Evolutionary conservation across 2,329 filamentous ascomycete genomes (phyloP), one percentile per base, ranked within the genome.

Genomic region (Blumeria hordei): DNA sequence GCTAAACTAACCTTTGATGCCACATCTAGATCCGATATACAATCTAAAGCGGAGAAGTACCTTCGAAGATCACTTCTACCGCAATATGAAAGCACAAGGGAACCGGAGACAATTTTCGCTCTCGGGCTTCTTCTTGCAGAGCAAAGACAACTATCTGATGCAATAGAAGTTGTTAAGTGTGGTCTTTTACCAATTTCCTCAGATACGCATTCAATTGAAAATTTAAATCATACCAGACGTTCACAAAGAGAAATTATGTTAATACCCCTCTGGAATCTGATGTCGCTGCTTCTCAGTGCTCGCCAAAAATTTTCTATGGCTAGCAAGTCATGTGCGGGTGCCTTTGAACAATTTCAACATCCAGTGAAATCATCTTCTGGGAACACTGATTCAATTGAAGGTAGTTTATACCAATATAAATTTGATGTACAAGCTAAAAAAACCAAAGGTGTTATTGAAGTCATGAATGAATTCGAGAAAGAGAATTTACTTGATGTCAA

Each of bases 401-500:
- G n/a, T 44, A n/a, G 18, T 35, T 14, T 18, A 45, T 32, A 36
- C 28, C 14, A 21, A 16, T 16, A 28, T 35, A 66, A 51, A 52
- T 60, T n/a, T 43, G 16, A 53, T 35, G 21, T 28, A 28, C 21
- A 28, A 28, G 21, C 21, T 28, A 28, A 28, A 28, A 28, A 28
- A 28, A 28, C 21, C 21, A 60, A 61, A 59, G 78, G 80, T 3
- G 64, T 85, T 50, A 74, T 93, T 0, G 83, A 90, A 60, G 79
- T 85, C 47, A 85, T 95, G 79, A 83, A 87, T 58, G 78, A 81
- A 56, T 78, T 80, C 32, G 88, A 96, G 64, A 93, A 88, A 64
- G 85, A 88, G 66, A 77, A 78, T 52, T 81, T 98, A 44, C 69
- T 98, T n/a, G 85, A 96, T 67, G 80, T 95, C 58, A 94, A 94